Percentiles rank a stretch among this genome's conserved stretches.
Evolutionary conservation across 2,329 filamentous ascomycete species (phyloP).

Genomic region (Rutstroemia sp.): DNA sequence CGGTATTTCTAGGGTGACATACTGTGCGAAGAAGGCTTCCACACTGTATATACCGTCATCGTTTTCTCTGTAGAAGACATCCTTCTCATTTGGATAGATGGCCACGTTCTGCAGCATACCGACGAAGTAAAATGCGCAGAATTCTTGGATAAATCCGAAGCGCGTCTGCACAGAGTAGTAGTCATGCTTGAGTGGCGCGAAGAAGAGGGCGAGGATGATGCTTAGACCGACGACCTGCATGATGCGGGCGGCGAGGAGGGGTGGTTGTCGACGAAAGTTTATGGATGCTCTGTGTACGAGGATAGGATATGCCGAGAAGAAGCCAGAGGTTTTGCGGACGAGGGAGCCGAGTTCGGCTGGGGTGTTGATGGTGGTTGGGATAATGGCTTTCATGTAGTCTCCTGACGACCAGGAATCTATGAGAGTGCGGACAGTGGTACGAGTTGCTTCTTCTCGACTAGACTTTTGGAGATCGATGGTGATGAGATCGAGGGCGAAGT

Average conservation of each 20-base stretch:
- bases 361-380: slow-evolving; percentile 38
- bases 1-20: slow-evolving; percentile 62
- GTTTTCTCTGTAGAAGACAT: slow-evolving; percentile 72
- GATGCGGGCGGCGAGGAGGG: slow-evolving; percentile 54
- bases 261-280: slow-evolving; percentile 61
- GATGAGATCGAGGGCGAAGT: slow-evolving; percentile 71
- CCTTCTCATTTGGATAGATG: slow-evolving; percentile 63
- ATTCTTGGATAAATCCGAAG: slow-evolving; percentile 66
- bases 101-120: slow-evolving; percentile 77
- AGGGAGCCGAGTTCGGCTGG: slow-evolving; percentile 67
- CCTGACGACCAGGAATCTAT: slow-evolving; percentile 48
- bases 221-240: slow-evolving; percentile 61
- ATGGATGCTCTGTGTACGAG: slow-evolving; percentile 60
- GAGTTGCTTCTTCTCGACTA: slow-evolving; percentile 52
- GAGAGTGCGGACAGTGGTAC: slow-evolving; percentile 53
- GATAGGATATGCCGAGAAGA: slow-evolving; percentile 57
- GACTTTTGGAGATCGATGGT: slow-evolving; percentile 67
- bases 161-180: slow-evolving; percentile 66
- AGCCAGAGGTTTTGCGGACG: slow-evolving; percentile 53
- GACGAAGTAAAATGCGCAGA: slow-evolving; percentile 65
- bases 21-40: slow-evolving; percentile 63
- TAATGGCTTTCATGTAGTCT: slow-evolving; percentile 17
- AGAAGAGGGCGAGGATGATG: slow-evolving; percentile 59
- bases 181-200: slow-evolving; percentile 61
- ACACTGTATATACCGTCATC: slow-evolving; percentile 66